These are phyloP conservation scores for Cubamyces lactineus DNA, from an alignment of 768 basidiomycete species.

Conservation along the genomic window DNA sequence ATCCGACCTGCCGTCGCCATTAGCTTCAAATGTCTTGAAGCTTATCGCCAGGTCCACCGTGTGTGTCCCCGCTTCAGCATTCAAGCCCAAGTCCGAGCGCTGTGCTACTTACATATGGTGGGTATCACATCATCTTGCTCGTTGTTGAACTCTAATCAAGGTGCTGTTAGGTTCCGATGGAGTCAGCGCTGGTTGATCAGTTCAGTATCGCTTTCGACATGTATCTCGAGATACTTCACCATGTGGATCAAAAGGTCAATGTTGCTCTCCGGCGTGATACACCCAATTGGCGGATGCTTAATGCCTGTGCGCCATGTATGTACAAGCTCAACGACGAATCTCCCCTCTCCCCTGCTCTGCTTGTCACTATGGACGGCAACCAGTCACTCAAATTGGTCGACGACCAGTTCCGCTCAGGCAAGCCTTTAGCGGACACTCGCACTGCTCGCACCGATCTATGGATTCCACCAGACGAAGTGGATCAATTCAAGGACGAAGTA, in stretches of 20 bases:
- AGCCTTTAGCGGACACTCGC: neutral
- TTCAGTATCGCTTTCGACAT: conserved; percentile 33
- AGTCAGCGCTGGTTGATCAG: conserved; percentile 18
- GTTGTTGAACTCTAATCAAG: too few species aligned
- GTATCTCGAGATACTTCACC: conserved; percentile 30
- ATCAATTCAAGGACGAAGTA: conserved; percentile 30
- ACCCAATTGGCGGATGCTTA: conserved; percentile 28
- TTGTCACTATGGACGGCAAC: conserved; percentile 30
- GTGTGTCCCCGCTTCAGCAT: conserved; percentile 33
- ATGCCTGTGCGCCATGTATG: conserved; percentile 33
- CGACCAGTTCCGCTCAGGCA: conserved; percentile 1
- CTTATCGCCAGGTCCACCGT: conserved; percentile 32
- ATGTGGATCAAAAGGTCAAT: conserved; percentile 20
- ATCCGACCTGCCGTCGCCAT: conserved; percentile 24
- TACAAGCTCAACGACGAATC: conserved; percentile 24
- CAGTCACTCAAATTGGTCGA: conserved; percentile 27
- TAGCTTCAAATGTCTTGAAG: conserved; percentile 25
- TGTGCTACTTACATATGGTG: conserved; percentile 30
- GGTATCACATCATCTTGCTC: too few species aligned
- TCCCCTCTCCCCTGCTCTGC: neutral
- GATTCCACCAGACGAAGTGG: conserved; percentile 19
- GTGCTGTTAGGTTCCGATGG: conserved; percentile 5
- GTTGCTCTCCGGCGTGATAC: conserved; percentile 23
- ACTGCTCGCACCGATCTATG: conserved; percentile 9
- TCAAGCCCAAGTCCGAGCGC: conserved; percentile 21